Percentiles rank a stretch among this genome's conserved stretches.
Conservation (phyloP, 139 green algal species). For the Pycnococcus provasolii region DNA sequence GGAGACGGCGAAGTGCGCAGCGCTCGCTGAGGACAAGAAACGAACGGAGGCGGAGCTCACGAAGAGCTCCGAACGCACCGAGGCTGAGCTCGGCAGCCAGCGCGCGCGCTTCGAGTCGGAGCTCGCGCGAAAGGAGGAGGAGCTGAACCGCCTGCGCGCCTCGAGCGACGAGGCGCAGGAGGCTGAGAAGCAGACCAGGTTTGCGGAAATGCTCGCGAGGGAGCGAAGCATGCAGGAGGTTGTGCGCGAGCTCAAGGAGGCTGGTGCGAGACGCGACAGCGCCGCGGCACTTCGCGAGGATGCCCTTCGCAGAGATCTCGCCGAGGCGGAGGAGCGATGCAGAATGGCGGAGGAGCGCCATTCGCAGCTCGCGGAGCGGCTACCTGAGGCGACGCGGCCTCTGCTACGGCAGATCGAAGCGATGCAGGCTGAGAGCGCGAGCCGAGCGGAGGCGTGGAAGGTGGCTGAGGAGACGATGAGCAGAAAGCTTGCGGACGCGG, state of each 20-base stretch:
- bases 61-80: no score
- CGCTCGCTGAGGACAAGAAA: no score
- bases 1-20: no score
- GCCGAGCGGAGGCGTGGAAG: slow-evolving; percentile 31
- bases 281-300: slow-evolving; percentile 27
- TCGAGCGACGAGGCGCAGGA: background rate
- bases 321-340: slow-evolving; percentile 28
- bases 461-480: slow-evolving; percentile 55
- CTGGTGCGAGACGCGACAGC: slow-evolving; percentile 7
- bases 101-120: slow-evolving; percentile 13
- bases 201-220: no score
- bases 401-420: slow-evolving; percentile 85
- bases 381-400: slow-evolving; percentile 80
- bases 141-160: slow-evolving; percentile 14
- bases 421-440: slow-evolving; percentile 46
- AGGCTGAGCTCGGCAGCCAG: no score
- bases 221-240: slow-evolving; percentile 53
- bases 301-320: slow-evolving; percentile 20
- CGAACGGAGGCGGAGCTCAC: no score
- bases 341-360: slow-evolving; percentile 67
- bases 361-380: slow-evolving; percentile 63
- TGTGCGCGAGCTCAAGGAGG: slow-evolving; percentile 21
- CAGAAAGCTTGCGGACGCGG: slow-evolving; percentile 37
- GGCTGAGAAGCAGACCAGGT: background rate
- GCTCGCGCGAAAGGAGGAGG: slow-evolving; percentile 29